phyloP scores from a whole-genome alignment of 352 stramenopile genomes.

The Globisporangium viniferum region DNA sequence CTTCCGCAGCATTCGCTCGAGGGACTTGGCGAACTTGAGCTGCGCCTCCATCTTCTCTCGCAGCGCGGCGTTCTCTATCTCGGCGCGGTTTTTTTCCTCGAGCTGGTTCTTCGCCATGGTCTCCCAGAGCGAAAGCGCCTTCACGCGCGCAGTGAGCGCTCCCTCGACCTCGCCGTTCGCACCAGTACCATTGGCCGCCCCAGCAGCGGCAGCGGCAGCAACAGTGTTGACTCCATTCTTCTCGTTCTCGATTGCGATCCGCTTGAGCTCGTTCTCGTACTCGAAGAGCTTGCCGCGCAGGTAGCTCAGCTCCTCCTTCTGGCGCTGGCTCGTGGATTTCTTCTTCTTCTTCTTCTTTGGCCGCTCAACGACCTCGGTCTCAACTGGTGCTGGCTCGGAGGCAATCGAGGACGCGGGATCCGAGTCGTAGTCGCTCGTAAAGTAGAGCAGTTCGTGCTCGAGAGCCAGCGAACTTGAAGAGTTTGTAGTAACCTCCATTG shows the following conservation, averaged over 20 bases:
- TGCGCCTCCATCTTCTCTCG: constrained; percentile 1
- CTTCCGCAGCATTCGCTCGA: constrained; percentile 15
- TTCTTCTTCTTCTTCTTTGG: constrained; percentile 10
- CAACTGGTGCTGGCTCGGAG: neutral
- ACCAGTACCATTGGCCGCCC: neutral
- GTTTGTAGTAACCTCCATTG: no score
- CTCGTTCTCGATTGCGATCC: neutral
- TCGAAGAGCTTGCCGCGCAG: constrained; percentile 8
- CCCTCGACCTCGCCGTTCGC: neutral
- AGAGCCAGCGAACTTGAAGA: neutral
- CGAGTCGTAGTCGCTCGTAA: neutral
- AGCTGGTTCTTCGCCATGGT: constrained; percentile 7
- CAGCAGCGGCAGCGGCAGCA: neutral
- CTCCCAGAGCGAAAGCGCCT: constrained; percentile 3
- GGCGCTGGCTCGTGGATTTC: constrained; percentile 12
- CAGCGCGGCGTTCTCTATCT: constrained; percentile 11
- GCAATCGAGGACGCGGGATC: neutral
- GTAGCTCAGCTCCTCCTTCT: constrained; percentile 16
- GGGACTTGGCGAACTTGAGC: constrained; percentile 14
- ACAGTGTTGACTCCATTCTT: neutral
- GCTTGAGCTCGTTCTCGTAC: constrained; percentile 5
- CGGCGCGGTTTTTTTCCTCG: constrained; percentile 10
- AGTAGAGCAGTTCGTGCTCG: neutral
- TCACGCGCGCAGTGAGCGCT: neutral
- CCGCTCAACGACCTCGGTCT: neutral